Conservation (phyloP, 2,329 filamentous ascomycete genomes). For the Chaetomium sp. region DNA sequence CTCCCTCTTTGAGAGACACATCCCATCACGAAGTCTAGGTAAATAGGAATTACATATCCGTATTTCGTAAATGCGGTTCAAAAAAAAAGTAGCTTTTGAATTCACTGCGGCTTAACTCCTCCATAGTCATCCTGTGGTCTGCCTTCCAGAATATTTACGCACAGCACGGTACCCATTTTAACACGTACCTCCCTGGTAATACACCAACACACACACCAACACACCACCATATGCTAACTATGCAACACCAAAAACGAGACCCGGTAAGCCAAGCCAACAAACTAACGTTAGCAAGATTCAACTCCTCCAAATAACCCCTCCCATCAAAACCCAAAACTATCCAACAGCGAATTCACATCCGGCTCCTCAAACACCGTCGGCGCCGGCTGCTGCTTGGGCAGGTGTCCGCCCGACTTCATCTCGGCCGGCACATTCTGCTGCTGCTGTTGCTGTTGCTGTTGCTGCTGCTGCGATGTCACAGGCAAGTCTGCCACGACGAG, state of each 20-base stretch:
- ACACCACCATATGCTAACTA: slow-evolving; percentile 1
- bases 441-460: slow-evolving; percentile 14
- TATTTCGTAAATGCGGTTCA: no score
- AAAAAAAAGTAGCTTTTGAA: background rate
- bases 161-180: background rate
- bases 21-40: no score
- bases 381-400: slow-evolving; percentile 52
- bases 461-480: slow-evolving; percentile 25
- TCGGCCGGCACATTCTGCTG: slow-evolving; percentile 42
- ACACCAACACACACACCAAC: background rate
- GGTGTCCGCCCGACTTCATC: slow-evolving; percentile 45
- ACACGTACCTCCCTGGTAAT: background rate
- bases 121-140: background rate
- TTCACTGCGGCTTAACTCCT: background rate
- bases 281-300: background rate
- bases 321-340: slow-evolving; percentile 84
- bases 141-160: background rate
- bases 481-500: slow-evolving; percentile 78
- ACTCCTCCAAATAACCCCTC: background rate
- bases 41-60: no score
- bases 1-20: no score
- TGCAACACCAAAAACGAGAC: slow-evolving; percentile 9
- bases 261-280: background rate
- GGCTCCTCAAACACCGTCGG: slow-evolving; percentile 88
- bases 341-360: slow-evolving; percentile 83